Evolutionary conservation across 345 rosid genomes (phyloP).

Genomic region (Citrus mangshanensis): DNA sequence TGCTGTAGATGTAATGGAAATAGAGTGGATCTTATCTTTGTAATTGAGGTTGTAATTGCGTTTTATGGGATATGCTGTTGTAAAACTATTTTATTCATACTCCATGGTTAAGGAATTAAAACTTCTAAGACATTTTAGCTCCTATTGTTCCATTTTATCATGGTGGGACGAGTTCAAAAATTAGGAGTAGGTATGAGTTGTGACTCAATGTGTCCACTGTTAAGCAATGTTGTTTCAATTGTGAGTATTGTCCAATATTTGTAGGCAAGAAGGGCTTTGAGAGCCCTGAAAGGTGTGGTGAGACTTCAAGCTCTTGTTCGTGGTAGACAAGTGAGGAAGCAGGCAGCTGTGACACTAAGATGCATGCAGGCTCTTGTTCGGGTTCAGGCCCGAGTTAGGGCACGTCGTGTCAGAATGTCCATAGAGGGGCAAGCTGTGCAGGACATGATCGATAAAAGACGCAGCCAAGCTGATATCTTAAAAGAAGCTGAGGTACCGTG

Average conservation of each 20-base stretch:
- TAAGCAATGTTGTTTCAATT: background rate
- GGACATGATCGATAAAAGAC: slow-evolving; percentile 52
- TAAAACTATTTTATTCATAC: background rate
- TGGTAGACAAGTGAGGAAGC: slow-evolving; percentile 94
- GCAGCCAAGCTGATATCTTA: slow-evolving; percentile 60
- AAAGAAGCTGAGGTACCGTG: slow-evolving; percentile 74
- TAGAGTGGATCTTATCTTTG: background rate
- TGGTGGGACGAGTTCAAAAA: background rate
- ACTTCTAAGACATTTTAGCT: background rate
- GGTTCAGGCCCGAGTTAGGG: slow-evolving; percentile 95
- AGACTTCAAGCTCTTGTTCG: slow-evolving; percentile 93
- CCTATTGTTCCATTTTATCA: too few species aligned
- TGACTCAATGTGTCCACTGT: background rate
- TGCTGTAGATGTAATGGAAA: background rate
- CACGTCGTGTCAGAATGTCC: slow-evolving; percentile 87
- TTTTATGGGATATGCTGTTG: background rate
- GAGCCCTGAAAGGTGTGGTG: slow-evolving; percentile 89
- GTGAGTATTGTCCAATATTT: background rate
- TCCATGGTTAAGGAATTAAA: background rate
- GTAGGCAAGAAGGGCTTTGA: slow-evolving; percentile 86
- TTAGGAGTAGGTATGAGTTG: background rate
- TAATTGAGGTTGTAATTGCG: background rate
- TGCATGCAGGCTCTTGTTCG: slow-evolving; percentile 98
- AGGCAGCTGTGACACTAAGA: slow-evolving; percentile 89
- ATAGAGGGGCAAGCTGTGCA: slow-evolving; percentile 82